Evolutionary conservation across 1,139 yeast genomes (phyloP), one percentile per base, ranked within the genome.

Genomic region (Blastobotrys arbuscula): DNA sequence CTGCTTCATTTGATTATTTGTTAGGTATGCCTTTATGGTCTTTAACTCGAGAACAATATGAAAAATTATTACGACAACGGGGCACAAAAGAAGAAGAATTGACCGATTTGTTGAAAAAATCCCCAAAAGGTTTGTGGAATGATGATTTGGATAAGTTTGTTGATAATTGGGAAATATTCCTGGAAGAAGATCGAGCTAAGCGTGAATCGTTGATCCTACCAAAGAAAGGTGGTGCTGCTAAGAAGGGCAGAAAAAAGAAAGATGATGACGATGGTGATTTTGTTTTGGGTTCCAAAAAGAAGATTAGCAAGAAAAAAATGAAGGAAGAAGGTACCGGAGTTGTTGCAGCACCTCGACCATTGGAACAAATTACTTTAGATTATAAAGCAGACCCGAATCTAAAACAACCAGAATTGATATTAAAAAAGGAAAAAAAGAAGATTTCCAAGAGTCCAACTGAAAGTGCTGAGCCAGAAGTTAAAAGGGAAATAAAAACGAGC

Each of bases 11-110:
- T 44, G 71, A 68, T 43, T 68, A 68, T 74, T 75, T 60, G 74
- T 85, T 51, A 73, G 86, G 52, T 79, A 86, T 94, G 96, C 79
- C 90, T 35, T 82, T 94, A 58, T 89, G 97, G 95, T 83, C 96
- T 28, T 78, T 92, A 62, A 90, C 98, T 0, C 76, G 76, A 53
- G 99, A 94, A 69, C 77, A 95, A 58, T 92, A 89, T 62, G 92
- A 88, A 59, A 82, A 78, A 59, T 72, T 92, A 53, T 70, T 89
- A 59, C 74, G 75, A 47, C 95, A 89, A 64, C 76, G 81, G 55
- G 87, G 79, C 47, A 81, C 71, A 30, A 84, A 83, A 62, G 94
- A 89, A 63, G 72, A 68, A 10, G 95, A 88, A 62, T 75, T 92
- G 58, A 83, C 81, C 45, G 66, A 64, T 1, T 73, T 92, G 56